These are phyloP conservation scores for Daucus carota DNA, from an alignment of 129 eudicot species.

Conservation along the genomic window DNA sequence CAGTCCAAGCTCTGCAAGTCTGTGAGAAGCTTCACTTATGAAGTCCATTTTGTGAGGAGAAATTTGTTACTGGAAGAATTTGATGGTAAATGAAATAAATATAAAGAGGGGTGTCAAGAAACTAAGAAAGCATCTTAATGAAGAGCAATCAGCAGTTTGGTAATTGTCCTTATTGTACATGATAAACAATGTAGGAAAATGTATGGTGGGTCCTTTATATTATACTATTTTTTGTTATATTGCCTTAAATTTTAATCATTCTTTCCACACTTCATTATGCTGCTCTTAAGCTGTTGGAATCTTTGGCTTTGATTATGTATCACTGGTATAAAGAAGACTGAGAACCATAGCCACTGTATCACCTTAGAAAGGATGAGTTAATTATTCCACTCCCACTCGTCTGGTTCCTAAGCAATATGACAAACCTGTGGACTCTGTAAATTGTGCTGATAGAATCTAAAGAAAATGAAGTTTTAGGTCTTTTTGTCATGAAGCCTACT, in stretches of 20 bases:
- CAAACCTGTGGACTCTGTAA: background rate
- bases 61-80: background rate
- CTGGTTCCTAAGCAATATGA: background rate
- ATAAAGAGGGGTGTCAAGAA: background rate
- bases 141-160: constrained; percentile 11
- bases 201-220: constrained; percentile 7
- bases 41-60: constrained; percentile 21
- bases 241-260: background rate
- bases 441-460: background rate
- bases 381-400: background rate
- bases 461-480: background rate
- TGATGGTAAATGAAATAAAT: background rate
- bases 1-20: background rate
- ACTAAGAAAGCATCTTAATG: background rate
- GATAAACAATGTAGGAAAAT: constrained; percentile 10
- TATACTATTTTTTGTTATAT: background rate
- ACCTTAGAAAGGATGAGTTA: background rate
- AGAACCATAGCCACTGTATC: background rate
- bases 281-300: background rate
- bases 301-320: background rate
- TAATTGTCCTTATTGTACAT: constrained; percentile 15
- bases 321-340: background rate
- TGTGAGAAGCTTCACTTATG: constrained; percentile 4
- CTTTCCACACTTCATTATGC: constrained; percentile 2
- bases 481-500: background rate